phyloP scores from a whole-genome alignment of 768 basidiomycete genomes.

The Amanita polypyramis region DNA sequence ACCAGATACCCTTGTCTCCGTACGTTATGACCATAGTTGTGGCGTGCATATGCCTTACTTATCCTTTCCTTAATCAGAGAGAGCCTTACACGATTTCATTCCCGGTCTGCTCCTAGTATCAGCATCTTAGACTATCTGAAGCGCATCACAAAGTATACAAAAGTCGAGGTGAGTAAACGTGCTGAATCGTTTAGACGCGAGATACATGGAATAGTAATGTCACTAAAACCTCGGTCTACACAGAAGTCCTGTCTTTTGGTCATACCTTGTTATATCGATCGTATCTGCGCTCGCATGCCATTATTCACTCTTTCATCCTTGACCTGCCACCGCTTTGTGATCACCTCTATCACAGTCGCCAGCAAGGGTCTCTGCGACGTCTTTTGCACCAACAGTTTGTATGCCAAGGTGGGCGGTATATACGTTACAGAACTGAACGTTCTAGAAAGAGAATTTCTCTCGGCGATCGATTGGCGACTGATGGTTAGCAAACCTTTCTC shows the following conservation, averaged over 20 bases:
- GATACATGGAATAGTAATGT: constrained; percentile 13
- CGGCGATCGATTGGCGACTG: constrained; percentile 88
- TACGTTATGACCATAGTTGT: constrained; percentile 27
- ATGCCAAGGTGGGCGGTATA: constrained; percentile 95
- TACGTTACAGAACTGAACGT: constrained; percentile 85
- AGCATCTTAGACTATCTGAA: constrained; percentile 85
- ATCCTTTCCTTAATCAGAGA: constrained; percentile 39
- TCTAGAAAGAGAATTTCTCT: constrained; percentile 89
- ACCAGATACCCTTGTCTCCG: constrained; percentile 85
- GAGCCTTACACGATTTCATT: constrained; percentile 93
- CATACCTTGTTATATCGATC: constrained; percentile 85
- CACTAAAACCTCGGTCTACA: constrained; percentile 5
- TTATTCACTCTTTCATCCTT: constrained; percentile 90
- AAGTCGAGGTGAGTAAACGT: constrained; percentile 66
- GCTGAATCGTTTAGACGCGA: not conserved
- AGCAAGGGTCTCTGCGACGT: constrained; percentile 93
- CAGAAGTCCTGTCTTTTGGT: constrained; percentile 76
- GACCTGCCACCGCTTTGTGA: constrained; percentile 96
- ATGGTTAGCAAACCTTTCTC: constrained; percentile 64
- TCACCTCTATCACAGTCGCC: constrained; percentile 84
- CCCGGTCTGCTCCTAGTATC: constrained; percentile 82
- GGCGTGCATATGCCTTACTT: constrained; percentile 5
- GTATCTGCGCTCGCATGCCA: constrained; percentile 80
- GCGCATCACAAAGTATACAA: constrained; percentile 91
- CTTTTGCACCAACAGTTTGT: constrained; percentile 91